Evolutionary conservation across 306 rosid genomes (phyloP).

Genomic region (Lagenaria siceraria): DNA sequence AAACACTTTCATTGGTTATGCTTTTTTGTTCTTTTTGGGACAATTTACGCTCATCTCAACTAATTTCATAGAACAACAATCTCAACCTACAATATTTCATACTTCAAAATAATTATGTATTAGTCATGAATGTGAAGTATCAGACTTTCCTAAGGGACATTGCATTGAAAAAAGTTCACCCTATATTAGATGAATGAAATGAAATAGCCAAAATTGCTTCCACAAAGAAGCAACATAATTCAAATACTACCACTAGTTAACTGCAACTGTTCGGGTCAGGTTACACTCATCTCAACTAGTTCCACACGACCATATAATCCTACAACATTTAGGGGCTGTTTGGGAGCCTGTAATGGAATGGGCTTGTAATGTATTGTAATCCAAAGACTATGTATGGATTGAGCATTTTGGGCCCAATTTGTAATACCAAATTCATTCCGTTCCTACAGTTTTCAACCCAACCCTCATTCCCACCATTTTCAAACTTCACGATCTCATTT

Average conservation of each 20-base stretch:
- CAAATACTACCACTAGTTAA: background rate
- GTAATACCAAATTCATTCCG: too few species aligned
- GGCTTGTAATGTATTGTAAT: too few species aligned
- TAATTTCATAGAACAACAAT: background rate
- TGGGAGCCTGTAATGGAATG: too few species aligned
- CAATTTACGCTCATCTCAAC: background rate
- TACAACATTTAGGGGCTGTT: background rate
- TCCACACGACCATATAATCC: background rate
- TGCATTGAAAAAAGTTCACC: background rate
- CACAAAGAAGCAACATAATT: background rate
- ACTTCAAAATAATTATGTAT: background rate
- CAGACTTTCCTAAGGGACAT: background rate
- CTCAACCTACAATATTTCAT: background rate
- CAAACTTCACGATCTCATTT: too few species aligned
- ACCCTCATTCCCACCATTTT: too few species aligned
- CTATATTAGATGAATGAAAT: background rate
- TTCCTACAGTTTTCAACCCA: too few species aligned
- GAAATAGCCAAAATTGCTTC: background rate
- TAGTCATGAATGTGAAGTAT: background rate
- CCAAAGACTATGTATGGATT: too few species aligned
- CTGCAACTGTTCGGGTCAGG: background rate
- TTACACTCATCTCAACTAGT: background rate
- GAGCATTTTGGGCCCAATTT: too few species aligned
- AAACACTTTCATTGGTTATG: background rate
- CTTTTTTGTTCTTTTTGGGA: background rate